Evolutionary conservation across 2,329 filamentous ascomycete species (phyloP), one percentile per base, ranked within the genome.

Genomic region (Aaosphaeria pasadenensis): DNA sequence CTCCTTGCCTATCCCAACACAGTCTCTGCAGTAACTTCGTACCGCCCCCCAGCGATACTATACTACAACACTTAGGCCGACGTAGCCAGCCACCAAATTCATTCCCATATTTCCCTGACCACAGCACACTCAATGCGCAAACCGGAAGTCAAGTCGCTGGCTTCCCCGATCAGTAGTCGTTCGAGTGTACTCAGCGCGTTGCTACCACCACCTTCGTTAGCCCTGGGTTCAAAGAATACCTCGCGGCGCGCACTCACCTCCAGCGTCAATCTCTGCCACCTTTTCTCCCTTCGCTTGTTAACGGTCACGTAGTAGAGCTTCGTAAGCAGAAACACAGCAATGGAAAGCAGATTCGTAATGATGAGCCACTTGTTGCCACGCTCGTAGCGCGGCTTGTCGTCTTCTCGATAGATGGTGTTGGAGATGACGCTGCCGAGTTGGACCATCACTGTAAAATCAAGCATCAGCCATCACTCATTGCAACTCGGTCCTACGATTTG

Each of bases 311-410:
- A 74, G 45, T 67, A 74, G 0, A 60, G 51, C 52, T 75, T 76
- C 13, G 68, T 60, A 1, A 66, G 48, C 11, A 66, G 48, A 50
- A 69, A 71, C n/a, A 69, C 42, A 5, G 63, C 51, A 30, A 73
- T 67, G 17, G 64, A 66, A 6, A 57, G 49, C 5, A 58, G 52
- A 42, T 60, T 66, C 31, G 72, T 63, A 30, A 47, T 61, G 4
- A 71, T 50, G 11, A 73, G 49, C 45, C 57, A 56, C 51, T 53
- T 55, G 44, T 77, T 77, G 2, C 74, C 74, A 1, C 72, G 66
- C 5, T 69, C 64, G 46, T 75, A 77, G 6, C 70, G 61, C 2
- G 75, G 77, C 45, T 66, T 64, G 43, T 79, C 78, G 69, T 45
- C 32, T 28, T 40, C 39, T 40, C 39, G 11, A 4, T 40, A 40